These are phyloP conservation scores for Aspergillus sclerotiicarbonarius DNA, from an alignment of 495 filamentous ascomycete genomes.

Conservation along the genomic window DNA sequence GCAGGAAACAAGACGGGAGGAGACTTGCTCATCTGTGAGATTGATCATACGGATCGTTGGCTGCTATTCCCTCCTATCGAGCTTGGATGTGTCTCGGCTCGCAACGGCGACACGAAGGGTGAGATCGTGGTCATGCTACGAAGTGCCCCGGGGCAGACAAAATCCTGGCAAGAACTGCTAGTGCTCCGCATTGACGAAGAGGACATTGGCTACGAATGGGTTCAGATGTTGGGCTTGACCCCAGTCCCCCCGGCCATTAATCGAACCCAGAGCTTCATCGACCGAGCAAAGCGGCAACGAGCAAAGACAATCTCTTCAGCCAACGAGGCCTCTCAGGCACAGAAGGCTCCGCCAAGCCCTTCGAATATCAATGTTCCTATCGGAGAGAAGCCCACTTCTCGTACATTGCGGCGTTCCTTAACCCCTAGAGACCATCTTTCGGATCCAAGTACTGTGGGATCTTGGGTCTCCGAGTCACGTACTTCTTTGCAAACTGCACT, in stretches of 20 bases:
- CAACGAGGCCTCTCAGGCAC: conserved; percentile 34
- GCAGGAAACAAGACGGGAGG: conserved; percentile 55
- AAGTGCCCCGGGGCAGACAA: conserved; percentile 35
- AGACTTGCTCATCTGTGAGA: conserved; percentile 87
- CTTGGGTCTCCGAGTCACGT: conserved; percentile 28
- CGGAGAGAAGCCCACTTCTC: conserved; percentile 57
- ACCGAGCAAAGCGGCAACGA: conserved; percentile 38
- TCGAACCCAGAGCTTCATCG: conserved; percentile 52
- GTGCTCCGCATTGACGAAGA: conserved; percentile 68
- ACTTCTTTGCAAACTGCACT: conserved; percentile 34
- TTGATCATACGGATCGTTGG: conserved; percentile 74
- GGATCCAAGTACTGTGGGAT: conserved; percentile 38
- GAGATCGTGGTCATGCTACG: conserved; percentile 86
- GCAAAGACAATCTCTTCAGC: conserved; percentile 28
- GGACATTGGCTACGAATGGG: conserved; percentile 80
- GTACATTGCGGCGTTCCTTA: conserved; percentile 32
- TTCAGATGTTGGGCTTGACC: conserved; percentile 71
- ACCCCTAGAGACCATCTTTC: conserved; percentile 35
- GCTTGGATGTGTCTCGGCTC: conserved; percentile 68
- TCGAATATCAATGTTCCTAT: conserved; percentile 66
- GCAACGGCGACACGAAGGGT: conserved; percentile 64
- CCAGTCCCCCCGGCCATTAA: conserved; percentile 69
- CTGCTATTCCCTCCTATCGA: conserved; percentile 85
- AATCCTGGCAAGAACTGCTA: conserved; percentile 79
- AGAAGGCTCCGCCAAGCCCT: conserved; percentile 49